Conservation (phyloP, 805 yeast genomes). For the Myxozyma geophila region DNA sequence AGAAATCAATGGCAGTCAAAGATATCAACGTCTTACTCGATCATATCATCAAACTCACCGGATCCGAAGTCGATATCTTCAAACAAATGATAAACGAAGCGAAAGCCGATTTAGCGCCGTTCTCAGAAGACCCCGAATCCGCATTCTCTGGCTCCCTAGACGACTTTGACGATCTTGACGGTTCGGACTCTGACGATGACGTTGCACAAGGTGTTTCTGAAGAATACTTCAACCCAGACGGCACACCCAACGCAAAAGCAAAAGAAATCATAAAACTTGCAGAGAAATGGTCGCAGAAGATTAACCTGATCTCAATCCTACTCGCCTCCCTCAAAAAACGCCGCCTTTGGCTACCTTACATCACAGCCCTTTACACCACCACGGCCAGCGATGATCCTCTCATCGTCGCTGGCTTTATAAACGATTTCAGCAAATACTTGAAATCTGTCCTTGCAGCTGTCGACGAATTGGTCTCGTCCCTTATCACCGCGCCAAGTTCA, state of each 20-base stretch:
- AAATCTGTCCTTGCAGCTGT: constrained; percentile 1
- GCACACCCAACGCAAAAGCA: neutral
- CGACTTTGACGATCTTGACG: constrained; percentile 1
- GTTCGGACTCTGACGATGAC: constrained; percentile 6
- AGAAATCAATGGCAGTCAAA: constrained; percentile 1
- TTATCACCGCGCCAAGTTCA: neutral
- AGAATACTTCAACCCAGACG: neutral
- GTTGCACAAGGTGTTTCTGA: constrained; percentile 10
- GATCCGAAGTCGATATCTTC: neutral
- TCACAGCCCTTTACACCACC: neutral
- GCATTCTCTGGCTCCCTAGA: neutral
- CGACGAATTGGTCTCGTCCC: constrained; percentile 1
- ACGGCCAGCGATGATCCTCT: neutral
- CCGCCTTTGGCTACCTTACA: constrained; percentile 9
- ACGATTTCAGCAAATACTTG: neutral
- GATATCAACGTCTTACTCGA: neutral
- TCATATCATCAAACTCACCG: neutral
- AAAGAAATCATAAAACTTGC: constrained; percentile 10
- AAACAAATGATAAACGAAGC: constrained; percentile 12
- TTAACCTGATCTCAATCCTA: constrained; percentile 18
- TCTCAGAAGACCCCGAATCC: constrained; percentile 20
- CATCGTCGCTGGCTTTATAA: constrained; percentile 2
- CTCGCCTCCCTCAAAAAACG: constrained; percentile 26
- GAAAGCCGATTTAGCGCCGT: constrained; percentile 21
- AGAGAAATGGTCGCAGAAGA: constrained; percentile 13